These are phyloP conservation scores for Fusarium sp. DNA, from an alignment of 2,329 filamentous ascomycete species.

Conservation along the genomic window DNA sequence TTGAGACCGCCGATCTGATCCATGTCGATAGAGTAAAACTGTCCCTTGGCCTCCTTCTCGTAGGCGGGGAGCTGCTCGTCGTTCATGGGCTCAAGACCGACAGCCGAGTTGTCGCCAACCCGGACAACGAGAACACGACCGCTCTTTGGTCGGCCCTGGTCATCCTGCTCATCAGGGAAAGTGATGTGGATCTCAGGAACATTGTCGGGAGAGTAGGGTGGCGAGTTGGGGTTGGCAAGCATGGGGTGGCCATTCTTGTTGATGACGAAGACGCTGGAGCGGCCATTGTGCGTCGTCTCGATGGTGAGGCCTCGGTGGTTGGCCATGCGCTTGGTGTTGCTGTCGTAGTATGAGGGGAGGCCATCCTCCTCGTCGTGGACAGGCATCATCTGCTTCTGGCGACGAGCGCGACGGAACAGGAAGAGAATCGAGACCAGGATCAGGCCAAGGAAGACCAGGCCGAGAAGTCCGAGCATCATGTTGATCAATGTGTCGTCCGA, in stretches of 20 bases:
- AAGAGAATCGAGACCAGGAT: slow-evolving; percentile 76
- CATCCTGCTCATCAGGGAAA: slow-evolving; percentile 95
- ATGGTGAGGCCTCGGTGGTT: slow-evolving; percentile 69
- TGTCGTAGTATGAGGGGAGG: slow-evolving; percentile 78
- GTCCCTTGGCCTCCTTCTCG: slow-evolving; percentile 80
- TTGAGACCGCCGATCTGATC: slow-evolving; percentile 94
- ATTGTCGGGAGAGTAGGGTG: slow-evolving; percentile 82
- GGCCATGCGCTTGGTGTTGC: slow-evolving; percentile 59
- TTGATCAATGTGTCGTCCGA: slow-evolving; percentile 74
- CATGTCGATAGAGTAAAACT: slow-evolving; percentile 95
- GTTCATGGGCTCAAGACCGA: slow-evolving; percentile 89
- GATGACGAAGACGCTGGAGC: slow-evolving; percentile 80
- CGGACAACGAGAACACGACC: slow-evolving; percentile 92
- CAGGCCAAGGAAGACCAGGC: slow-evolving; percentile 79
- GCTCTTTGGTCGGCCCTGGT: slow-evolving; percentile 81
- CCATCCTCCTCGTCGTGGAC: slow-evolving; percentile 54
- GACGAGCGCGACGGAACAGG: slow-evolving; percentile 75
- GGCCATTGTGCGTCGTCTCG: slow-evolving; percentile 66
- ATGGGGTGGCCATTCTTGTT: slow-evolving; percentile 82
- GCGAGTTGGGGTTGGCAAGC: slow-evolving; percentile 79
- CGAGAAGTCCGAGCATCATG: slow-evolving; percentile 83
- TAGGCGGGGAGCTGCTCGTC: slow-evolving; percentile 88
- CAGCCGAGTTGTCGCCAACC: slow-evolving; percentile 85
- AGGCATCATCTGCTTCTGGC: slow-evolving; percentile 59
- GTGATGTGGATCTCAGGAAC: slow-evolving; percentile 98